Conservation (phyloP, 1,139 yeast species). For the Pichia sp. region DNA sequence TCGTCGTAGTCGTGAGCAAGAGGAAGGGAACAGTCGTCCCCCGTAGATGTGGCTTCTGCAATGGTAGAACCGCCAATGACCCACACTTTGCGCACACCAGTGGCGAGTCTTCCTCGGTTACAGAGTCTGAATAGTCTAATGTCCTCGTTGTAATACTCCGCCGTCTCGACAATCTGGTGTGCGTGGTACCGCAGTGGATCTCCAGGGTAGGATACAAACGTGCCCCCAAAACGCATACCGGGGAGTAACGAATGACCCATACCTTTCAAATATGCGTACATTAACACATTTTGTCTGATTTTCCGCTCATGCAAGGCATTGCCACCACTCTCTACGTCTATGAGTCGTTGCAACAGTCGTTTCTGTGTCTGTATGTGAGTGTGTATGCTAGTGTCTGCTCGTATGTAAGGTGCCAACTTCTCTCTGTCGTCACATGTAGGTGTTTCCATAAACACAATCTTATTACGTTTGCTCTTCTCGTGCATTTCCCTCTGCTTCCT, state of each 20-base stretch:
- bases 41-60: background rate
- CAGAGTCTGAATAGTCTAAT: conserved; percentile 52
- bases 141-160: conserved; percentile 40
- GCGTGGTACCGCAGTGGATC: conserved; percentile 90
- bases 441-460: conserved; percentile 16
- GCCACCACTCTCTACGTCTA: background rate
- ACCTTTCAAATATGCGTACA: conserved; percentile 39
- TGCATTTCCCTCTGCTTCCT: conserved; percentile 5
- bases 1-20: conserved; percentile 8
- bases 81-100: conserved; percentile 87
- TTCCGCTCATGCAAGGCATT: conserved; percentile 13
- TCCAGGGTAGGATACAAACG: conserved; percentile 86
- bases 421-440: conserved; percentile 5
- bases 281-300: conserved; percentile 16
- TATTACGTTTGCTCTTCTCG: conserved; percentile 9
- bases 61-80: conserved; percentile 38
- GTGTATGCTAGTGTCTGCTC: no score
- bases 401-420: background rate
- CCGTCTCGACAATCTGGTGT: conserved; percentile 63
- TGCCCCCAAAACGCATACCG: conserved; percentile 87
- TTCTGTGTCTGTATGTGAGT: background rate
- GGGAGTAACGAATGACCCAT: conserved; percentile 59
- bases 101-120: conserved; percentile 84
- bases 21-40: background rate
- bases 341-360: background rate